Base-by-base conservation (phyloP, 106 monocot genomes). In the Dioscorea alata region DNA sequence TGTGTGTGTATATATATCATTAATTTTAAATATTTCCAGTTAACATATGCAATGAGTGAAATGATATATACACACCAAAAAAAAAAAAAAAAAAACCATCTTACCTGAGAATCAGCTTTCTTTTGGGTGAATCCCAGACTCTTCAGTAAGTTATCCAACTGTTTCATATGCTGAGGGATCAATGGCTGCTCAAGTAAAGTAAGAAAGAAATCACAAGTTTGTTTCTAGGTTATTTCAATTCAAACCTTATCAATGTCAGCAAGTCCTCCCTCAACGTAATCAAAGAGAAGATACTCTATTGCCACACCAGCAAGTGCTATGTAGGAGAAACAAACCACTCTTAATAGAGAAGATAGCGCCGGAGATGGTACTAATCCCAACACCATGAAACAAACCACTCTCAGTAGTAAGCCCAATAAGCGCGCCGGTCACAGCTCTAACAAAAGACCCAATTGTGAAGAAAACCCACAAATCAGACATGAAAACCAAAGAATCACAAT, bases 291-390 rank as follows among this genome's bases (percentile, higher is more conserved):
- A 71, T 90, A 94, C 54, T 94, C 94, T 8, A 90, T 81, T 12
- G 87, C 83, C 10, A 94, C 90, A 61, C 94, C 94, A 15, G 94
- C 94, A 51, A 94, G 79, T 24, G 94, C 94, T 72, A 94, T 94
- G 74, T 90, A 94, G 31, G 90, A 85, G 70, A 94, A 94, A n/a
- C n/a, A n/a, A n/a, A n/a, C n/a, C n/a, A n/a, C n/a, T n/a, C 69
- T 96, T 88, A 19, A 96, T 80, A 4, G 82, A 92, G 86, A 92
- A 96, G 57, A 96, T 84, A 18, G 91, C 95, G 0, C 95, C 95
- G 13, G 88, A 88, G 23, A 96, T 86, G 12, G 91, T 91, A 17
- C 95, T 91, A 51, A 92, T 86, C 24, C 79, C 91, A 28, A 88
- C 84, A 4, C 95, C 95, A 33, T 91, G 70, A 18, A 91, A 35